Evolutionary conservation across 108 stramenopile genomes (phyloP).

Genomic region (Cyclotella baltica): DNA sequence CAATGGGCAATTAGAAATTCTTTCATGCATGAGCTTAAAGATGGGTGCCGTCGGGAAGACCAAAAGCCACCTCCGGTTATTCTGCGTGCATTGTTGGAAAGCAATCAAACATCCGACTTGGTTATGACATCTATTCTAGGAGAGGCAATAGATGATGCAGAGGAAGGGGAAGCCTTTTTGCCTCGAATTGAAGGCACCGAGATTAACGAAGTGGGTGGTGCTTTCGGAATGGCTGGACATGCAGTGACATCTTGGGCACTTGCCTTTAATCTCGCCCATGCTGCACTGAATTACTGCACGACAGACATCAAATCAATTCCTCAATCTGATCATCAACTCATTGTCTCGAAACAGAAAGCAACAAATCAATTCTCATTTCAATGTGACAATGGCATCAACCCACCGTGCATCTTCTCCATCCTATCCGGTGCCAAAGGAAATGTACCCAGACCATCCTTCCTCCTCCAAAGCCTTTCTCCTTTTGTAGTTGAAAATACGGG

Average conservation of each 20-base stretch:
- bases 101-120: not conserved
- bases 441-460: constrained; percentile 37
- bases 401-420: constrained; percentile 56
- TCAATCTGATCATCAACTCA: not conserved
- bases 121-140: constrained; percentile 41
- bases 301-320: constrained; percentile 3
- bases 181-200: constrained; percentile 10
- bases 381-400: constrained; percentile 46
- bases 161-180: constrained; percentile 44
- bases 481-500: constrained; percentile 56
- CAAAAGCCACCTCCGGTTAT: constrained; percentile 50
- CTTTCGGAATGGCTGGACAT: constrained; percentile 63
- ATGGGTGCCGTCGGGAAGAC: constrained; percentile 38
- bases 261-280: constrained; percentile 43
- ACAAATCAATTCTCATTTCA: not conserved
- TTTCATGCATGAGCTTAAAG: constrained; percentile 8
- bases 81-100: constrained; percentile 38
- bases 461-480: constrained; percentile 31
- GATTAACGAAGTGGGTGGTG: constrained; percentile 22
- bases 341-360: constrained; percentile 11
- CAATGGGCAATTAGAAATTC: constrained; percentile 26
- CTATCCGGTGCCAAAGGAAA: constrained; percentile 53
- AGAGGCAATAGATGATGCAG: constrained; percentile 50
- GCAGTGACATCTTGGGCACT: constrained; percentile 49
- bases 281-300: constrained; percentile 41